Percentiles rank a stretch among this genome's conserved stretches.
phyloP scores from a whole-genome alignment of 495 filamentous ascomycete species.

The Bacidia gigantensis region DNA sequence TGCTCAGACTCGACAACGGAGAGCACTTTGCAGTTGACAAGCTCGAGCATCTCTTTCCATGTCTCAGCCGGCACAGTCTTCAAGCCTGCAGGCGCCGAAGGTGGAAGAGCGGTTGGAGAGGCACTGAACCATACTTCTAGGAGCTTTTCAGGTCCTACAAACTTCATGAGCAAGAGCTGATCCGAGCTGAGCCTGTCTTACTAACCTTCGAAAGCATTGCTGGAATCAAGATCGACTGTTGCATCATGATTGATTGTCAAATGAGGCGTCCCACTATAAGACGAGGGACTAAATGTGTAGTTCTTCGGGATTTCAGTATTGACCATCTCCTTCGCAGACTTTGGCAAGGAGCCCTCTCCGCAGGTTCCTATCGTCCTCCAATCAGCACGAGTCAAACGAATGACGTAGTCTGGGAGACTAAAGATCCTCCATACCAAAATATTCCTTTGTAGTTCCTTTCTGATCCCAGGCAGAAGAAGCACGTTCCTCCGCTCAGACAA shows the following conservation, averaged over 20 bases:
- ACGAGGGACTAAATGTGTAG: slow-evolving; percentile 69
- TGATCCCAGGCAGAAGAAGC: slow-evolving; percentile 29
- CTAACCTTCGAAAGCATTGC: slow-evolving; percentile 89
- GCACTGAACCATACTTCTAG: slow-evolving; percentile 98
- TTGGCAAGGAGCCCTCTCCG: slow-evolving; percentile 8
- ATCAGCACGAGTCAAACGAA: no score
- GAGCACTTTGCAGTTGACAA: slow-evolving; percentile 96
- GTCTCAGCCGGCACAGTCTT: slow-evolving; percentile 71
- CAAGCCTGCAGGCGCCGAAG: slow-evolving; percentile 59
- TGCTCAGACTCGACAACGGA: slow-evolving; percentile 90
- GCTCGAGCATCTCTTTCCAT: slow-evolving; percentile 94
- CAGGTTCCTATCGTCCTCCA: neutral
- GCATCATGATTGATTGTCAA: slow-evolving; percentile 95
- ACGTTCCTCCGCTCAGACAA: slow-evolving; percentile 71
- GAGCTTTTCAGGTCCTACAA: slow-evolving; percentile 81
- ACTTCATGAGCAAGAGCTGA: neutral
- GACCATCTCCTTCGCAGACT: slow-evolving; percentile 53
- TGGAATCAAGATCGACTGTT: slow-evolving; percentile 86
- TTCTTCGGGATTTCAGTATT: slow-evolving; percentile 62
- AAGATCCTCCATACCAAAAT: no score
- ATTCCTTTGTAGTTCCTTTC: slow-evolving; percentile 13
- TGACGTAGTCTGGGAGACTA: no score
- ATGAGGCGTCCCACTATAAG: slow-evolving; percentile 61
- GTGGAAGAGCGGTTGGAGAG: slow-evolving; percentile 56
- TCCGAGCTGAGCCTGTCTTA: neutral